A percentile compares a stretch with the other conserved stretches of the same genome.
Evolutionary conservation across 345 rosid genomes (phyloP).

Genomic region (Cardamine resedifolia): DNA sequence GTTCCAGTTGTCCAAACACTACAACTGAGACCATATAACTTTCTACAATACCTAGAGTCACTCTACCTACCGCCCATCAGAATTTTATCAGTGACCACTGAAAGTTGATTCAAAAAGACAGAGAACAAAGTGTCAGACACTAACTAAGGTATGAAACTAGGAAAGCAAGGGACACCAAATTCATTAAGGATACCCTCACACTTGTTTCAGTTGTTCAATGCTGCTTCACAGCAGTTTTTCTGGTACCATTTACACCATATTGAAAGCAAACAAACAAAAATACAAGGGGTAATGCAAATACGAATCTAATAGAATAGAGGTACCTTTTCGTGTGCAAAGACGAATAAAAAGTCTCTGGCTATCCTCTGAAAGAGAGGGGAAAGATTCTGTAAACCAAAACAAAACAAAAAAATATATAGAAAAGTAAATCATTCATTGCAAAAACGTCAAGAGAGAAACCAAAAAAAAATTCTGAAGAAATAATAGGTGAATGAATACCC

Average conservation of each 20-base stretch:
- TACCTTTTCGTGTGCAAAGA: conserved; percentile 87
- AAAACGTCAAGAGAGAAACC: neutral
- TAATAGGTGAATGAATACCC: conserved; percentile 49
- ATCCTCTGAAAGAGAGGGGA: conserved; percentile 57
- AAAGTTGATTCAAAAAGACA: neutral
- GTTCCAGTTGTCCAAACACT: conserved; percentile 10
- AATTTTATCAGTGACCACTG: neutral
- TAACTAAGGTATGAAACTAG: neutral
- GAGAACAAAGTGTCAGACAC: neutral
- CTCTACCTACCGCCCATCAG: neutral
- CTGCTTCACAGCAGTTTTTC: neutral
- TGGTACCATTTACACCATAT: neutral
- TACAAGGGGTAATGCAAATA: neutral
- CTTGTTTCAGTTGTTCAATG: neutral
- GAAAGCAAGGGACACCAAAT: neutral
- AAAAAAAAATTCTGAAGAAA: neutral
- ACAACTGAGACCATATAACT: conserved; percentile 4
- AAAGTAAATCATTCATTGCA: conserved; percentile 9
- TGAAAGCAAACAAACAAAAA: neutral
- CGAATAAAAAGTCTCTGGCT: conserved; percentile 88
- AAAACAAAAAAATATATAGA: neutral
- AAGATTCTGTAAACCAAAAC: conserved; percentile 61
- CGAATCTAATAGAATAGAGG: neutral
- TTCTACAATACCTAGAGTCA: conserved; percentile 2
- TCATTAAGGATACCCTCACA: neutral